Evolutionary conservation across 1,284 basidiomycete species (phyloP).

Genomic region (Polyporus tsugae): DNA sequence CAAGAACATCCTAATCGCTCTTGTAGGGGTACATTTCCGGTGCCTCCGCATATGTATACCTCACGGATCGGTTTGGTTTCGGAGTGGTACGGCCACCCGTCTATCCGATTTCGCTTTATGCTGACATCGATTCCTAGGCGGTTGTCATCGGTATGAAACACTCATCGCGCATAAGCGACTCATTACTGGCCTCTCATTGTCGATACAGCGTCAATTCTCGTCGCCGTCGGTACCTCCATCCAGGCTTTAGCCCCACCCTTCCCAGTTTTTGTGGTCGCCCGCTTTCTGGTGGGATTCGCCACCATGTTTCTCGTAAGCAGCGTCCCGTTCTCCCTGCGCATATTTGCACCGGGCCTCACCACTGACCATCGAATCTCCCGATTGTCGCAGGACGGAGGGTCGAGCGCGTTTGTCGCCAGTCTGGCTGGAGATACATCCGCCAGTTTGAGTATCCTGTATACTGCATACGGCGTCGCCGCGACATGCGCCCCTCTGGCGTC

Average conservation of each 20-base stretch:
- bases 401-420: not conserved
- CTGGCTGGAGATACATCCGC: not conserved
- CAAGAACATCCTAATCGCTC: not conserved
- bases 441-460: not conserved
- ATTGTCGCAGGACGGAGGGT: not conserved
- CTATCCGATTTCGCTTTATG: too few species aligned
- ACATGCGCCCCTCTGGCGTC: not conserved
- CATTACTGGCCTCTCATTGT: too few species aligned
- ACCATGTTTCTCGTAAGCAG: not conserved
- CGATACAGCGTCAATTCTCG: not conserved
- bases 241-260: not conserved
- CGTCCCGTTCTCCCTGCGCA: not conserved
- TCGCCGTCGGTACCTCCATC: not conserved
- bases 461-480: not conserved
- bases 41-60: conserved; percentile 55
- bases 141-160: too few species aligned
- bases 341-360: too few species aligned
- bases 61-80: conserved; percentile 62
- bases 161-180: too few species aligned
- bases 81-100: conserved; percentile 52
- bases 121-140: too few species aligned
- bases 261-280: not conserved
- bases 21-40: conserved; percentile 56
- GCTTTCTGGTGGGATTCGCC: not conserved
- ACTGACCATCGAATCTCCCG: not conserved